Evolutionary conservation across 2,329 filamentous ascomycete species (phyloP), one percentile per base, ranked within the genome.

Genomic region (Ophiosphaerella herpotricha): DNA sequence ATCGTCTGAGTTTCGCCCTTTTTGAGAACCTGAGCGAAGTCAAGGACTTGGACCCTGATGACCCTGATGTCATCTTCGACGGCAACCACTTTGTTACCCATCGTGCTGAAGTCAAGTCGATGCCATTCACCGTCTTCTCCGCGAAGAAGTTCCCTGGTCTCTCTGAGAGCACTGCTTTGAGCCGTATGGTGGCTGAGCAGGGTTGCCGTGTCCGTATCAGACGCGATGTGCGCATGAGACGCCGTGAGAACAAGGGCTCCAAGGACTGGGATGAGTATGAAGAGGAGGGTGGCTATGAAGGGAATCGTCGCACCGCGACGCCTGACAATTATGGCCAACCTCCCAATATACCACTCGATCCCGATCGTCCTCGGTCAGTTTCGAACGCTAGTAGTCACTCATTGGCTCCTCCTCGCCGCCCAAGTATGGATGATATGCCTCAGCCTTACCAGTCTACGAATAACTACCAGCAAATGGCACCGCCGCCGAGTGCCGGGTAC

Each of bases 111-210:
- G 89, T 97, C 64, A 91, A 93, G 78, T 96, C 94, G 0, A 77
- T 82, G 11, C 85, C 90, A 0, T 97, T 99, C 73, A 86, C 85
- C 41, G 94, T 97, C 36, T 97, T 83, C 78, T 97, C 92, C 64
- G 94, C 94, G 43, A 99, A 97, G 85, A 97, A 97, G 78, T 99
- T 99, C 77, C 94, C 94, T 13, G 94, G 93, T 14, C 79, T 97
- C 51, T 88, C 89, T 38, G 90, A 94, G 73, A 97, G 91, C 77
- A 99, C 94, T 0, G 79, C 83, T 11, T 80, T 97, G 42, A 97
- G 92, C 75, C 88, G 92, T 55, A 88, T 90, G 32, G 91, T 99
- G 37, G 92, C 93, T 14, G 93, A 99, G 74, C 94, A 99, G 75
- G 94, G 94, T 50, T 97, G 94, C 74, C 90, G 93, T 60, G 94